Percentiles rank a stretch among this genome's conserved stretches.
phyloP scores from a whole-genome alignment of 371 early-diverging fungal species.

The Mortierella sp. region DNA sequence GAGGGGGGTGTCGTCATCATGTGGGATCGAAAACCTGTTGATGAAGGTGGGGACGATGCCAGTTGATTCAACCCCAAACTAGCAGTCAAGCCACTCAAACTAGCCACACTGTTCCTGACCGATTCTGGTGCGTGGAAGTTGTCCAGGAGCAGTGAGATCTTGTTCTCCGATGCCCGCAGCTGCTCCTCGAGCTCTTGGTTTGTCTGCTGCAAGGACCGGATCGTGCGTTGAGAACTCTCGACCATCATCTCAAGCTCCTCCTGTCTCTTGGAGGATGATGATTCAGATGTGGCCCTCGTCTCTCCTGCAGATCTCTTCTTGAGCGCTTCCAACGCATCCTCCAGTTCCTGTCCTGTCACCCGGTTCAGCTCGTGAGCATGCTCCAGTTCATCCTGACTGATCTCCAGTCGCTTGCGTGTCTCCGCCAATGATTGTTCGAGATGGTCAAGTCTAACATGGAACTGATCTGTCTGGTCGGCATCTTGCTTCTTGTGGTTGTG shows the following conservation, averaged over 20 bases:
- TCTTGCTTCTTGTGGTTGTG: constrained; percentile 24
- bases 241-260: constrained; percentile 23
- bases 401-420: constrained; percentile 18
- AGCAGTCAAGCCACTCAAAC: constrained; percentile 26
- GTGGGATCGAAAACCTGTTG: constrained; percentile 3
- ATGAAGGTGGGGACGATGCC: constrained; percentile 4
- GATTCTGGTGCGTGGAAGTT: constrained; percentile 45
- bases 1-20: constrained; percentile 12
- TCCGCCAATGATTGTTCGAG: constrained; percentile 31
- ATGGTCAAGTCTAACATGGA: constrained; percentile 8
- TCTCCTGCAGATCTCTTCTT: constrained; percentile 10
- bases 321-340: constrained; percentile 42
- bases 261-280: constrained; percentile 8
- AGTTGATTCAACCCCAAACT: no score
- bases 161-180: constrained; percentile 53
- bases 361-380: constrained; percentile 45
- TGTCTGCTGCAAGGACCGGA: constrained; percentile 22
- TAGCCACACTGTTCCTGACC: constrained; percentile 41
- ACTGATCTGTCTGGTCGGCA: constrained; percentile 1
- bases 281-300: not conserved
- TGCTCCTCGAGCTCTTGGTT: constrained; percentile 52
- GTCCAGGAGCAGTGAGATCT: constrained; percentile 55
- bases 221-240: constrained; percentile 32
- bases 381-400: constrained; percentile 27
- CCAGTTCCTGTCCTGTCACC: constrained; percentile 41